A percentile compares a stretch with the other conserved stretches of the same genome.
Conservation (phyloP, 306 rosid genomes). For the Trifolium pratense region DNA sequence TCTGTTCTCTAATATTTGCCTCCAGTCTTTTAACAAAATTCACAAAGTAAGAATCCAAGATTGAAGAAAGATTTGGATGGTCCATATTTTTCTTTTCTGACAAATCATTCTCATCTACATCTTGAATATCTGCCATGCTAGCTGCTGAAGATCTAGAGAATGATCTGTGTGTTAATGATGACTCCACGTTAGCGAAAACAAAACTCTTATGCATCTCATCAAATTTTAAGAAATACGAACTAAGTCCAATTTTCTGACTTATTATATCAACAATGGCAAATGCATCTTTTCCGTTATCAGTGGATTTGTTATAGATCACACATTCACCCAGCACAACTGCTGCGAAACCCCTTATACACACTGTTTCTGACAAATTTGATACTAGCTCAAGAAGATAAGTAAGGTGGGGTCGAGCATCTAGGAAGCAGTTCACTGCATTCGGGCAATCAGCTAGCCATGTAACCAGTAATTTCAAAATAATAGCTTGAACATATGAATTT, state of each 20-base stretch:
- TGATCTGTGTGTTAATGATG: conserved; percentile 56
- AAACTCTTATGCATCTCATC: conserved; percentile 84
- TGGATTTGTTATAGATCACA: conserved; percentile 79
- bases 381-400: conserved; percentile 88
- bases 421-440: conserved; percentile 81
- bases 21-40: conserved; percentile 65
- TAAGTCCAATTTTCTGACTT: conserved; percentile 90
- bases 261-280: conserved; percentile 76
- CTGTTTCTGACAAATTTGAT: conserved; percentile 73
- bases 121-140: conserved; percentile 82
- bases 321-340: conserved; percentile 94
- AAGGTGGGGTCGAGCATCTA: conserved; percentile 90
- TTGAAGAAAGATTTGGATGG: conserved; percentile 75
- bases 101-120: conserved; percentile 58
- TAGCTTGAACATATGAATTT: conserved; percentile 64
- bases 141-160: conserved; percentile 85
- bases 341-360: conserved; percentile 74
- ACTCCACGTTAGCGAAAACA: conserved; percentile 59
- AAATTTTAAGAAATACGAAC: conserved; percentile 77
- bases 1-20: conserved; percentile 73
- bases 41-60: conserved; percentile 73
- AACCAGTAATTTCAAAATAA: conserved; percentile 79
- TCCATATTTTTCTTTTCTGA: conserved; percentile 64
- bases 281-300: conserved; percentile 72
- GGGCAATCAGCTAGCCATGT: conserved; percentile 90